Evolutionary conservation across 2,329 filamentous ascomycete species (phyloP), one percentile per base, ranked within the genome.

Genomic region (Paradendryphiella salina): DNA sequence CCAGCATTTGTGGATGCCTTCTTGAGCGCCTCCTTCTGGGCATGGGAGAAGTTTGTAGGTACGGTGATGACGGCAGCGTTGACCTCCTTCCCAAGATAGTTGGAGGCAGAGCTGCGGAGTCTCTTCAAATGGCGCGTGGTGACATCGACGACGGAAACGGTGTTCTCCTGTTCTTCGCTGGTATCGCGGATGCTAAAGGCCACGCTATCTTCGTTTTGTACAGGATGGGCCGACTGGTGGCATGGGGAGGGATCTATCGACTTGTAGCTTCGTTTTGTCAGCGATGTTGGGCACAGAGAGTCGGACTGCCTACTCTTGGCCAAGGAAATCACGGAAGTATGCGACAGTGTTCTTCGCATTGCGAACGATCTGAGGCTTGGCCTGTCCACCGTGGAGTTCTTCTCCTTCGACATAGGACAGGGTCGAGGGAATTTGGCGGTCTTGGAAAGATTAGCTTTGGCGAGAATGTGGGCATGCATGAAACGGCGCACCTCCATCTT

Each of bases 331-430:
- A 76, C 91, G 87, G 82, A 97, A 99, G 80, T 90, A 96, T 72
- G 90, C 89, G 70, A 96, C 84, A 17, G 94, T 96, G 82, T 97
- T 97, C 73, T 85, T 84, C 60, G 90, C 82, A 77, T 99, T 97
- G 71, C 94, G 88, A 63, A 97, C 83, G 52, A 97, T 84, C 78
- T 97, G 93, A 60, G 83, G 81, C 83, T 97, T 99, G 68, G 93
- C 94, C 78, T 99, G 93, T 60, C 89, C 87, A 68, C 94, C 94
- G 71, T 95, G 92, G 77, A 96, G 96, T 78, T 99, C 93, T 72
- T 99, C 94, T 61, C 92, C 94, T 47, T 92, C 87, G 69, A 96
- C 87, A 74, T 99, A 99, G 31, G 94, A 96, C 65, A 99, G 81
- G 65, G 95, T 85, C 35, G 91, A 90, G 61, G 94, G 94, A 61